Evolutionary conservation across 179 eudicot species (phyloP), one percentile per base, ranked within the genome.

Genomic region (Beta macrorhiza): DNA sequence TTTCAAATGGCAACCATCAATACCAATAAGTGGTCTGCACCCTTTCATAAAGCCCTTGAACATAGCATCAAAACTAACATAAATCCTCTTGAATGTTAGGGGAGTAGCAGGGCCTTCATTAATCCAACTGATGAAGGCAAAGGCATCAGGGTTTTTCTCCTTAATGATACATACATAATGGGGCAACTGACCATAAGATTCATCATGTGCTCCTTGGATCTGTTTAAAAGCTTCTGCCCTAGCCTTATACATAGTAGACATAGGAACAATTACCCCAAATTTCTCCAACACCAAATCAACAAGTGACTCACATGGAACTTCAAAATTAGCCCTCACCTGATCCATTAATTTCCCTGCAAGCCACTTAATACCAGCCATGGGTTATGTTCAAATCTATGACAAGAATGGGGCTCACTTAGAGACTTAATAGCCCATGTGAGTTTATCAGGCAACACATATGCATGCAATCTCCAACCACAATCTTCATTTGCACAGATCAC

Each of bases 401-500:
- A 56, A 4, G 4, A 3, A 56, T 56, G 59, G 0, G 14, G 59
- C 3, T 11, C 59, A 56, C 11, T 13, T 14, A 56, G 0, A 3
- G 14, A 8, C 4, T 56, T 56, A 15, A 56, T 56, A 8, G 59
- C 59, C 59, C 59, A 56, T 12, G 59, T 56, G 2, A 56, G 1
- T 12, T 56, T 56, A 14, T 65, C 69, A 17, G 69, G 69, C 10
- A 65, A 13, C 5, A 65, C 42, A 65, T 11, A n/a, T 11, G 74
- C 74, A 70, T 70, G 74, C 10, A 70, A 10, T 29, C 74, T 70
- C 74, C 74, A 70, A 42, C 14, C 19, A 45, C 74, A 70, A 37
- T 16, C 10, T 9, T 15, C 15, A 70, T 37, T 19, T 9, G 74
- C 74, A 70, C 74, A 70, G 6, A 32, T 52, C 1, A 52, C 52